Base-by-base conservation (phyloP, 192 early-diverging fungal species). In the Oehlia diaphana region DNA sequence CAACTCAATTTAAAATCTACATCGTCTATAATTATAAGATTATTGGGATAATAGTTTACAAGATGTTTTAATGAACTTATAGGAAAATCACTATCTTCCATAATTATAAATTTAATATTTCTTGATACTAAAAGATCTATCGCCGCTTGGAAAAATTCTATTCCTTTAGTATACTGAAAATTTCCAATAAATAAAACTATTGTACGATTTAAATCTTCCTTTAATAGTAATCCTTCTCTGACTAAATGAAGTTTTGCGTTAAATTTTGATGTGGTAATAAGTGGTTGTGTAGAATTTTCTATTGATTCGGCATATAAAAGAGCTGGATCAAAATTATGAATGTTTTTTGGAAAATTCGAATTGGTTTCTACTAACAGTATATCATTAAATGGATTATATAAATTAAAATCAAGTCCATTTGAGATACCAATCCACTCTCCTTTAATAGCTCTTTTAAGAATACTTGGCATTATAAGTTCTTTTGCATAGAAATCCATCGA, bases 401-500 rank as follows among this genome's bases (percentile, higher is more conserved):
- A 83, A 2, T 72, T 80, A 65, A 87, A 85, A 73, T 90, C 89
- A 16, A 90, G 73, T n/a, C 88, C 89, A 77, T 89, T 89, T 33
- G 84, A 87, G 37, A 90, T 87, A 62, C 88, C 89, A 47, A 88
- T 75, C 66, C 88, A 90, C n/a, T 84, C 23, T 31, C 80, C 83
- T 49, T 81, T 79, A 19, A 83, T 74, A n/a, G 89, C 87, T 37
- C 86, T 86, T 4, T 82, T 75, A 26, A 87, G 66, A 23, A 90
- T 44, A 42, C 78, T 82, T 13, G 86, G 85, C 70, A 90, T 86
- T 4, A 90, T 82, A 1, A 90, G 66, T 68, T 90, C 89, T 65
- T 90, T 90, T n/a, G 87, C 79, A 79, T 89, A 84, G 65, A 90
- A 90, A 64, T 89, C 86, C 12, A 90, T 44, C 21, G 81, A 71